phyloP scores from a whole-genome alignment of 768 basidiomycete genomes.

The Tremella mesenterica region DNA sequence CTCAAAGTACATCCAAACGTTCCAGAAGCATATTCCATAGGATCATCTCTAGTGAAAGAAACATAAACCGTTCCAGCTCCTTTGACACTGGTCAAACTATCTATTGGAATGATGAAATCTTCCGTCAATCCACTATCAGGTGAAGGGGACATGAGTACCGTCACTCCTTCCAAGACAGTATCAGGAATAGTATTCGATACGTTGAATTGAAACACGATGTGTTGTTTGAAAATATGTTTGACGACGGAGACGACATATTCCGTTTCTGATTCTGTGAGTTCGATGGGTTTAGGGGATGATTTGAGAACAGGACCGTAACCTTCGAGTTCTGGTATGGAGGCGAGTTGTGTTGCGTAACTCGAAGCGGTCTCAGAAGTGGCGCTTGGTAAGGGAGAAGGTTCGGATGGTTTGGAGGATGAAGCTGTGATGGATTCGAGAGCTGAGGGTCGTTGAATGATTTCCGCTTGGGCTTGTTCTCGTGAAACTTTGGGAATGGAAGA shows the following conservation, averaged over 20 bases:
- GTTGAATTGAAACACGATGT: slow-evolving; percentile 99
- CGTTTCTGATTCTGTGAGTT: slow-evolving; percentile 91
- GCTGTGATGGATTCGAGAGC: slow-evolving; percentile 74
- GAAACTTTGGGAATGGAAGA: slow-evolving; percentile 87
- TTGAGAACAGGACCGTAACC: slow-evolving; percentile 78
- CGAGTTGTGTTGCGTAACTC: slow-evolving; percentile 72
- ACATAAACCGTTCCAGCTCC: slow-evolving; percentile 87
- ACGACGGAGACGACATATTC: slow-evolving; percentile 95
- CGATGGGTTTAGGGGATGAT: slow-evolving; percentile 67
- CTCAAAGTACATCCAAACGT: slow-evolving; percentile 87
- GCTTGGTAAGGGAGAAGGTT: slow-evolving; percentile 58
- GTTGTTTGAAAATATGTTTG: slow-evolving; percentile 92
- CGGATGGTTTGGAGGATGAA: slow-evolving; percentile 50
- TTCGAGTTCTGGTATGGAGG: slow-evolving; percentile 75
- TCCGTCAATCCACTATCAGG: slow-evolving; percentile 69
- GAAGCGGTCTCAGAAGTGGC: slow-evolving; percentile 80
- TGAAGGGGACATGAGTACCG: slow-evolving; percentile 81
- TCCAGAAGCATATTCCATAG: slow-evolving; percentile 66
- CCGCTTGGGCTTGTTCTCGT: slow-evolving; percentile 79
- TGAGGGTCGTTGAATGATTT: slow-evolving; percentile 71
- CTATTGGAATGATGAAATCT: slow-evolving; percentile 86
- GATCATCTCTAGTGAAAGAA: slow-evolving; percentile 75
- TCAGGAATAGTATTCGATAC: slow-evolving; percentile 93
- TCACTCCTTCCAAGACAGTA: slow-evolving; percentile 86
- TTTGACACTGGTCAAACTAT: slow-evolving; percentile 57